Evolutionary conservation across 2,329 filamentous ascomycete species (phyloP).

Genomic region (Microsporum ferrugineum): DNA sequence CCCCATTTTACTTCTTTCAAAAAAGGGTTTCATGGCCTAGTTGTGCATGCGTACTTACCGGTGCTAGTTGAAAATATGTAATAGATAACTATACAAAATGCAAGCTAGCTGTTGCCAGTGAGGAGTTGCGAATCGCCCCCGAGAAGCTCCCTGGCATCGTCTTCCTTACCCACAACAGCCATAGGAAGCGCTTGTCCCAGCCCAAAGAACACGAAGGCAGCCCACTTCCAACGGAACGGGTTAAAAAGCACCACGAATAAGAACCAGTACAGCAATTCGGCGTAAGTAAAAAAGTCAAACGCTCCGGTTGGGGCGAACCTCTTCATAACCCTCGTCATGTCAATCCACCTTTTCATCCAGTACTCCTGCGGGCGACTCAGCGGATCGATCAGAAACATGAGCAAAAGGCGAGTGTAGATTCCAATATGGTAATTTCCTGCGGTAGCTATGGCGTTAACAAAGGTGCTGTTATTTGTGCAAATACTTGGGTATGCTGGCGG

Average conservation of each 20-base stretch:
- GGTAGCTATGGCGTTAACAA: constrained; percentile 66
- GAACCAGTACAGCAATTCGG: constrained; percentile 79
- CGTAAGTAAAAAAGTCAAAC: constrained; percentile 84
- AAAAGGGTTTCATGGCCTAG: no score
- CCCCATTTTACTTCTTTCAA: no score
- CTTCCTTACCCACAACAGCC: constrained; percentile 55
- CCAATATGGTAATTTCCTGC: constrained; percentile 84
- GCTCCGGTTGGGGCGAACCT: constrained; percentile 56
- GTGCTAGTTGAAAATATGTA: no score
- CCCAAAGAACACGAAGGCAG: constrained; percentile 68
- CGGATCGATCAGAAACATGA: constrained; percentile 77
- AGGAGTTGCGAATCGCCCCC: background rate
- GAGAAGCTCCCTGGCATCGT: constrained; percentile 24
- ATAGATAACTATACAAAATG: background rate
- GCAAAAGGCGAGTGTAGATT: constrained; percentile 72
- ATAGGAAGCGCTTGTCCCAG: constrained; percentile 56
- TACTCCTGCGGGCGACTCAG: constrained; percentile 57
- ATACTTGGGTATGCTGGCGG: constrained; percentile 62
- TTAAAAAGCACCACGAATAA: constrained; percentile 66
- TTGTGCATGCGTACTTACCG: no score
- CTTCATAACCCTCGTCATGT: constrained; percentile 67
- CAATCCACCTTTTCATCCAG: constrained; percentile 79
- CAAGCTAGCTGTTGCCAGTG: background rate
- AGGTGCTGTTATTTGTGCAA: constrained; percentile 75
- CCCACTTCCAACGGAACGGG: constrained; percentile 87